Percentiles rank a stretch among this genome's conserved stretches.
Conservation (phyloP, 2,329 filamentous ascomycete genomes). For the Cladosporium velox region DNA sequence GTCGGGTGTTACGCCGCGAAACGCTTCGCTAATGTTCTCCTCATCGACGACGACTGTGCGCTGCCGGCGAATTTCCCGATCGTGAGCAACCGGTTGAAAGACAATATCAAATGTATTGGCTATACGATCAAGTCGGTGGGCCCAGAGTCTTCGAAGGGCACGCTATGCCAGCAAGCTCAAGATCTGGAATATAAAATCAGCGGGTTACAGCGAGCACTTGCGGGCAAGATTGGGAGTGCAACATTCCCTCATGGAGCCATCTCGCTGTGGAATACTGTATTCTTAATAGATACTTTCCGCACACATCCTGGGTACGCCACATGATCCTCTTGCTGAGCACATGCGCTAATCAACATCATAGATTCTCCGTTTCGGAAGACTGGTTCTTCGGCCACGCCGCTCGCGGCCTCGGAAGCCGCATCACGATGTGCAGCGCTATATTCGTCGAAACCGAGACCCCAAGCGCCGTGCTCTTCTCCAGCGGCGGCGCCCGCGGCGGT, state of each 20-base stretch:
- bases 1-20: conserved; percentile 51
- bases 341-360: not conserved
- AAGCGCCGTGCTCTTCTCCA: conserved; percentile 45
- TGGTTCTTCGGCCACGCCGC: conserved; percentile 56
- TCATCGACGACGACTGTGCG: conserved; percentile 55
- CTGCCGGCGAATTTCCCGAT: conserved; percentile 52
- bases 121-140: conserved; percentile 50
- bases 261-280: conserved; percentile 31
- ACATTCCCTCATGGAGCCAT: not conserved
- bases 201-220: conserved; percentile 40
- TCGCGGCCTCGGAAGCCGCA: conserved; percentile 41
- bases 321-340: not conserved
- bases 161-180: conserved; percentile 42
- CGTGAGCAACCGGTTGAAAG: conserved; percentile 46
- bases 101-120: conserved; percentile 48
- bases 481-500: conserved; percentile 43
- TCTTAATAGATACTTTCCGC: conserved; percentile 31
- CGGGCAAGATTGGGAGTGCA: not conserved
- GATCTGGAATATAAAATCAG: conserved; percentile 56
- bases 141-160: conserved; percentile 22
- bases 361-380: conserved; percentile 52
- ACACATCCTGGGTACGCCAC: conserved; percentile 44
- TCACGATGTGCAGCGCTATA: conserved; percentile 47
- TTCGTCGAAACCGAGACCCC: conserved; percentile 57
- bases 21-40: conserved; percentile 48